Evolutionary conservation across 495 filamentous ascomycete genomes (phyloP).

Genomic region (Lophiotrema nucula): DNA sequence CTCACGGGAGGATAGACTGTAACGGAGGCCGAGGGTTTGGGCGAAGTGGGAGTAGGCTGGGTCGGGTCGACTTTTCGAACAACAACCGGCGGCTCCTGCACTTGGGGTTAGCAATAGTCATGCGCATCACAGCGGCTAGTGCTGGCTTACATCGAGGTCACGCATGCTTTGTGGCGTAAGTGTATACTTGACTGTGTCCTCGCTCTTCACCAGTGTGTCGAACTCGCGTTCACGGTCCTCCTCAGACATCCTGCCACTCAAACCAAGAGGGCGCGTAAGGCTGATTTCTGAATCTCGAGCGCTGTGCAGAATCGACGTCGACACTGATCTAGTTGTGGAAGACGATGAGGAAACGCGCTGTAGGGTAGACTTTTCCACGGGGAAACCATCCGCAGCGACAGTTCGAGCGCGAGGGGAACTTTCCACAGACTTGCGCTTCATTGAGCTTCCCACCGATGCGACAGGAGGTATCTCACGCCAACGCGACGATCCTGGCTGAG

Average conservation of each 20-base stretch:
- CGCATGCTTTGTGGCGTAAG: slow-evolving; percentile 87
- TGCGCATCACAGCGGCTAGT: not conserved
- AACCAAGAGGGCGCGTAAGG: slow-evolving; percentile 16
- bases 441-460: not conserved
- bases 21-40: slow-evolving; percentile 16
- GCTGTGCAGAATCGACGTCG: slow-evolving; percentile 28
- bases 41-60: too few relatives aligned
- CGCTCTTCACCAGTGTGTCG: slow-evolving; percentile 84
- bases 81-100: slow-evolving; percentile 17
- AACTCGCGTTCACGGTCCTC: slow-evolving; percentile 60
- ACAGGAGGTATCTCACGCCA: slow-evolving; percentile 14
- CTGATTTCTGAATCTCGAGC: slow-evolving; percentile 26
- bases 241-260: slow-evolving; percentile 37
- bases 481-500: not conserved
- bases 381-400: slow-evolving; percentile 6
- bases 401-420: slow-evolving; percentile 10
- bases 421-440: slow-evolving; percentile 12
- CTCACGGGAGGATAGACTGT: slow-evolving; percentile 30
- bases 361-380: slow-evolving; percentile 16
- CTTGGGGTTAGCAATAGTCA: too few relatives aligned
- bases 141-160: slow-evolving; percentile 70
- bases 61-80: slow-evolving; percentile 22
- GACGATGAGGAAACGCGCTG: slow-evolving; percentile 30
- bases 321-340: slow-evolving; percentile 20
- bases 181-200: slow-evolving; percentile 90